A percentile compares a stretch with the other conserved stretches of the same genome.
These are phyloP conservation scores for Mucor sp. DNA, from an alignment of 371 early-diverging fungal species.

Conservation along the genomic window DNA sequence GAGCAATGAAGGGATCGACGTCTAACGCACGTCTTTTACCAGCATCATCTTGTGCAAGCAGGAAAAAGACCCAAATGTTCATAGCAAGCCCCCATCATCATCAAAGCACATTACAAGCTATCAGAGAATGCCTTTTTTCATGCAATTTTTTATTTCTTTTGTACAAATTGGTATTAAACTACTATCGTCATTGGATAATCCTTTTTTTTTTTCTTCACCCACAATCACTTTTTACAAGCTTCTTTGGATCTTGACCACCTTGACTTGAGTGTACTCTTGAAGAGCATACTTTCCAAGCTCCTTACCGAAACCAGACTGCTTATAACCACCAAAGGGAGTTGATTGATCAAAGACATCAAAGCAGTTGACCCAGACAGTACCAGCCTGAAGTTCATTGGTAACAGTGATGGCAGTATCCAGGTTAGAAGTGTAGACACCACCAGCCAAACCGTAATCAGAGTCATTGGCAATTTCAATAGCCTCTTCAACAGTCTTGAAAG, in stretches of 20 bases:
- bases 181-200: neutral
- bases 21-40: too few species aligned
- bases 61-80: too few species aligned
- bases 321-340: conserved; percentile 90
- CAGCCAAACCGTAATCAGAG: conserved; percentile 85
- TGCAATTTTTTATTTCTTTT: too few species aligned
- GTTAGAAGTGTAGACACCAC: conserved; percentile 79
- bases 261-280: conserved; percentile 69
- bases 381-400: conserved; percentile 70
- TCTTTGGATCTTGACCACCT: conserved; percentile 56
- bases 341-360: conserved; percentile 48
- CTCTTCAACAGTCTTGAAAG: conserved; percentile 77
- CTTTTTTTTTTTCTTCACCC: neutral
- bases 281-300: conserved; percentile 78
- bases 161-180: neutral
- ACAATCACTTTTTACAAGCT: neutral
- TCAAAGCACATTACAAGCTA: too few species aligned
- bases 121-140: too few species aligned
- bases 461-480: conserved; percentile 78
- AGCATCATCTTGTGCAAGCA: neutral
- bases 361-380: conserved; percentile 59
- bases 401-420: conserved; percentile 61
- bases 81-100: neutral
- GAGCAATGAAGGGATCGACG: too few species aligned
- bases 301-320: conserved; percentile 83